These are phyloP conservation scores for Tolypocladium endophyticum DNA, from an alignment of 2,329 filamentous ascomycete genomes.

Conservation along the genomic window DNA sequence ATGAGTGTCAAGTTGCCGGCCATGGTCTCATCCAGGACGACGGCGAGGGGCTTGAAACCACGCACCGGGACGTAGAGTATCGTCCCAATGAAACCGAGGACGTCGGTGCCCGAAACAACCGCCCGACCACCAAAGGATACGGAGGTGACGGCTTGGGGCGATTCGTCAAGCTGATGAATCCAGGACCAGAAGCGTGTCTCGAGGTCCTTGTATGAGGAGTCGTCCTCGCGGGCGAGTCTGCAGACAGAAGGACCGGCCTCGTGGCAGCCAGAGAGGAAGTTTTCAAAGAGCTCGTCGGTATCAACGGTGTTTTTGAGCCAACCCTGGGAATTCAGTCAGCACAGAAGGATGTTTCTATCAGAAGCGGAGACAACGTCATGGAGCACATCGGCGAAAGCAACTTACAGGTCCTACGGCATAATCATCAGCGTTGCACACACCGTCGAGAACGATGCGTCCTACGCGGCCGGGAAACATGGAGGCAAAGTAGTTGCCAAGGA, in stretches of 20 bases:
- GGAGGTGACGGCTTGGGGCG: not conserved
- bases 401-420: not conserved
- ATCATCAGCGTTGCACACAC: not conserved
- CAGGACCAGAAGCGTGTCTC: not conserved
- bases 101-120: not conserved
- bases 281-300: not conserved
- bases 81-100: not conserved
- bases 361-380: not conserved
- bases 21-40: not conserved
- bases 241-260: not conserved
- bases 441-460: not conserved
- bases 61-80: not conserved
- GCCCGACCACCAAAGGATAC: not conserved
- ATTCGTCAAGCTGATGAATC: not conserved
- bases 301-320: not conserved
- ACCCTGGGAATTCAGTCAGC: not conserved
- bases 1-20: not conserved
- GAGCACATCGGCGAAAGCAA: not conserved
- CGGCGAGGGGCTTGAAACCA: not conserved
- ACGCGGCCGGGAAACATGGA: not conserved
- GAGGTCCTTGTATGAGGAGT: not conserved
- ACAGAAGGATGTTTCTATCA: not conserved
- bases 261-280: not conserved
- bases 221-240: not conserved
- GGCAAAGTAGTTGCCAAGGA: not conserved